Conservation (phyloP, 805 yeast genomes). For the Monosporozyma yasuniensis region DNA sequence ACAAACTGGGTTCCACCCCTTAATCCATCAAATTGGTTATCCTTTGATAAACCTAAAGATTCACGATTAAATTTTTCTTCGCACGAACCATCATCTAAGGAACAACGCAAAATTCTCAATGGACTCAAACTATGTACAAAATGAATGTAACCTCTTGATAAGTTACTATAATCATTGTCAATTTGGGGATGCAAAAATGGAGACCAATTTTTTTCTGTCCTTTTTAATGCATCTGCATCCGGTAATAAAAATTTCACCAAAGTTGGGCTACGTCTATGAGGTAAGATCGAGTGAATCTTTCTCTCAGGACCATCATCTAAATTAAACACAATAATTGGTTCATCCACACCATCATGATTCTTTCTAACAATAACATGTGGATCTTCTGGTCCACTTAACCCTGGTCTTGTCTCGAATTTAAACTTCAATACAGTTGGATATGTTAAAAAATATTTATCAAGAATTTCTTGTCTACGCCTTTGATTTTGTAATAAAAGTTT, state of each 20-base stretch:
- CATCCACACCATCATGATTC: slow-evolving; percentile 5
- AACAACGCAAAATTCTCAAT: slow-evolving; percentile 15
- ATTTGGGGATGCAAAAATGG: slow-evolving; percentile 7
- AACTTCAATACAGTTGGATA: slow-evolving; percentile 8
- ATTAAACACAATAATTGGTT: slow-evolving; percentile 10
- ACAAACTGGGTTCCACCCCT: slow-evolving; percentile 16
- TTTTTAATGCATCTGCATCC: neutral
- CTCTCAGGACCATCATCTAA: slow-evolving; percentile 1
- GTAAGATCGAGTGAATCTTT: slow-evolving; percentile 4
- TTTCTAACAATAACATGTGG: slow-evolving; percentile 6
- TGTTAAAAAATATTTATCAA: slow-evolving; percentile 5
- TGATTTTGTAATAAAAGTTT: slow-evolving; percentile 12
- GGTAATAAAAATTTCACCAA: neutral
- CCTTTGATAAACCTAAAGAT: slow-evolving; percentile 6
- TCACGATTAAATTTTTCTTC: slow-evolving; percentile 10
- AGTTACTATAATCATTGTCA: slow-evolving; percentile 2
- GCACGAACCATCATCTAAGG: slow-evolving; percentile 16
- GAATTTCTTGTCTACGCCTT: slow-evolving; percentile 5
- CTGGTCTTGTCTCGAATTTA: neutral
- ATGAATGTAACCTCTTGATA: slow-evolving; percentile 17
- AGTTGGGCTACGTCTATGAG: slow-evolving; percentile 6
- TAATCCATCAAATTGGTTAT: slow-evolving; percentile 7
- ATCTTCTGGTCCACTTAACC: slow-evolving; percentile 9
- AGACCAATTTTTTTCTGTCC: slow-evolving; percentile 9
- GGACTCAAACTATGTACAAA: slow-evolving; percentile 1